Evolutionary conservation across 2,329 filamentous ascomycete genomes (phyloP), one percentile per base, ranked within the genome.

Genomic region (Triangularia verruculosa): DNA sequence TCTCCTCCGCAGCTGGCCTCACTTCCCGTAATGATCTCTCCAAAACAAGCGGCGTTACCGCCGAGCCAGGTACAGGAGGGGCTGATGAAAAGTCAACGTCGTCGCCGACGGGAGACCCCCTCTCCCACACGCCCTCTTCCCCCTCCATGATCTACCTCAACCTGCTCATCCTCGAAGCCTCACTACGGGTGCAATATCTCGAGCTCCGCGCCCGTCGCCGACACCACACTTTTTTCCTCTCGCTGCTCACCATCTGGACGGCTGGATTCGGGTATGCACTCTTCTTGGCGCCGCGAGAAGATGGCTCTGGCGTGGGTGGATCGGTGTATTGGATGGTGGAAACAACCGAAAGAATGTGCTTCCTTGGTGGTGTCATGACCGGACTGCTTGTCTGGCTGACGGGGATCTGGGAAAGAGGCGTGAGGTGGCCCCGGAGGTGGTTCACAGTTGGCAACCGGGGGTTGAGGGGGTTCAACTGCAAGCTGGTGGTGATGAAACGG

Each of bases 111-210:
- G 78, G 79, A 73, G 92, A 96, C 74, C 92, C 92, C 27, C 85
- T 94, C 67, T 89, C 88, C 71, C 87, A 89, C 66, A 87, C 94
- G 15, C 93, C 93, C n/a, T 94, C 91, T 73, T 92, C 92, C 15
- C 93, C 93, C 54, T 92, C 92, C 61, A 95, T 97, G 82, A 97
- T 99, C 74, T 99, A 99, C 79, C 88, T 99, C 72, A 99, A 99
- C 78, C 89, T 99, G 24, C 86, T 99, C 64, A 96, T 99, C 72
- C 91, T 99, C 76, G 95, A 99, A 77, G 93, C 92, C 57, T 97
- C 93, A 4, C 82, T 99, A 34, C 92, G 95, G 68, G 89, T 92
- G 24, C 95, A 99, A 72, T 98, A 96, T 77, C 87, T 99, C 62
- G 91, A 93, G 67, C 84, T 98, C 53, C 91, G 94, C 64, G 91